Base-by-base conservation (phyloP, 2,329 filamentous ascomycete genomes). In the Aspergillus sergii region DNA sequence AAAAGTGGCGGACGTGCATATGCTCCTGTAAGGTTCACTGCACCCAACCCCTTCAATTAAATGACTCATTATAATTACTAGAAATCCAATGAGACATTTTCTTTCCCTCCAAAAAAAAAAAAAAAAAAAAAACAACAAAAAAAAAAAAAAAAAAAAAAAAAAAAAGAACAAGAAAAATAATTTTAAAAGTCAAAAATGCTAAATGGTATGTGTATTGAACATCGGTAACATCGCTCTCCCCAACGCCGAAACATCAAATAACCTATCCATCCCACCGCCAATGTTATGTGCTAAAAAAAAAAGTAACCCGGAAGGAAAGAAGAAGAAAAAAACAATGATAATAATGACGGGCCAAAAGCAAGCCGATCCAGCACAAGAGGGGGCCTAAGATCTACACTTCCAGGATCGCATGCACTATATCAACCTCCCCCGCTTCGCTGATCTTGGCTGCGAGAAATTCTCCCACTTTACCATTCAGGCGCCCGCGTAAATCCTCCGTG, bases 381-480 rank as follows among this genome's bases (percentile, higher is more conserved):
- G 21, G 50, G 46, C 8, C 54, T 58, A n/a, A 14, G 19, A 34
- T 34, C 61, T 69, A 75, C 21, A 70, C 65, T 41, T 69, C 73
- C 55, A 82, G 63, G 63, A 82, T 74, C 7, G 75, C 72, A 66
- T 76, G 76, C 30, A 76, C 79, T 62, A 82, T 65, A 55, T 75
- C 74, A 19, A 77, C 72, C 57, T 81, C 75, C 10, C 78, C 77
- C 41, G 74, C 70, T 48, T 82, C 80, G 41, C 75, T 73, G 51
- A 83, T 79, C 64, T 73, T 77, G 12, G 66, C 65, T 5, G 79
- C 80, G 57, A 83, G 69, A 23, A 82, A 68, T 23, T 77, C 73
- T 19, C 81, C 81, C 36, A 83, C 71, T 65, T 78, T 80, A 19
- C 74, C 77, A 30, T 61, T 66, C 45, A 83, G 62, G 56, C 70